phyloP scores from a whole-genome alignment of 2,329 filamentous ascomycete genomes.

The Pestalotiopsis sp. region DNA sequence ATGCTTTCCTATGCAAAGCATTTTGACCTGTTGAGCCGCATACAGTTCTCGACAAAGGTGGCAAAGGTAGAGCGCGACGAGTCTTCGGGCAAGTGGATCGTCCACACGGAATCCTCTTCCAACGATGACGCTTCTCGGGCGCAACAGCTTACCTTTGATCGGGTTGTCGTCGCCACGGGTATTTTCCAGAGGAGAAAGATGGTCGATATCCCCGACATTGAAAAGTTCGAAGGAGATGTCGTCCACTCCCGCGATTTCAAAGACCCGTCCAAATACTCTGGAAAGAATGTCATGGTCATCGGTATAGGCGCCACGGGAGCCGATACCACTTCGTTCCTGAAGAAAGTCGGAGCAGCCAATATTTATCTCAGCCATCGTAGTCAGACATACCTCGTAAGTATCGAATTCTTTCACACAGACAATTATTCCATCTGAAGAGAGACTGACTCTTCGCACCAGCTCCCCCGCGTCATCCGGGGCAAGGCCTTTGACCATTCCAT shows the following conservation, averaged over 20 bases:
- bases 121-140: not conserved
- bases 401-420: too few species aligned
- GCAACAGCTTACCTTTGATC: not conserved
- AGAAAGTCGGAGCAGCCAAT: not conserved
- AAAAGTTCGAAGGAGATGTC: not conserved
- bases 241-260: constrained; percentile 4
- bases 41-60: not conserved
- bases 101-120: not conserved
- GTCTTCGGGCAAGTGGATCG: not conserved
- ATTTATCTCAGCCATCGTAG: constrained; percentile 9
- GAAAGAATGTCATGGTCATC: not conserved
- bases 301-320: constrained; percentile 6
- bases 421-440: not conserved
- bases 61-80: not conserved
- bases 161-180: not conserved
- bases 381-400: too few species aligned
- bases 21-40: not conserved
- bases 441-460: not conserved
- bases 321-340: constrained; percentile 5
- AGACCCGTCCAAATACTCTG: not conserved
- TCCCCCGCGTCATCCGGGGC: not conserved
- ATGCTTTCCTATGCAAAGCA: not conserved
- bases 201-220: not conserved
- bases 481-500: constrained; percentile 10
- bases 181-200: not conserved